Evolutionary conservation across 2,329 filamentous ascomycete genomes (phyloP).

Genomic region (Elsinoe necatrix): DNA sequence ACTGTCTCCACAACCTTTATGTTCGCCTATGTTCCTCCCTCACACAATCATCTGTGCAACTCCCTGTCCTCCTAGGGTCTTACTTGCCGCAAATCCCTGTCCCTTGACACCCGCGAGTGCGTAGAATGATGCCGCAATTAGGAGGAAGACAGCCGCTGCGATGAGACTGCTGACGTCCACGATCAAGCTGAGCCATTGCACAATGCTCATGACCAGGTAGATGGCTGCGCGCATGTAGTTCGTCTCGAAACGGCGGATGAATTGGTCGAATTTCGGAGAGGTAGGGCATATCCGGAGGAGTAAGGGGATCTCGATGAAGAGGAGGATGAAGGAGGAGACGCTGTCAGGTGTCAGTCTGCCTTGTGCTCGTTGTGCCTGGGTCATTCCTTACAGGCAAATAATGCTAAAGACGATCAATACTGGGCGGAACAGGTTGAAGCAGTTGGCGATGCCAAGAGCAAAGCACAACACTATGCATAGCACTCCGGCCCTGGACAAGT

Average conservation of each 20-base stretch:
- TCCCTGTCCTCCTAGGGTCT: constrained; percentile 87
- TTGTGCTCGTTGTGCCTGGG: background rate
- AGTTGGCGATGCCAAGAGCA: constrained; percentile 59
- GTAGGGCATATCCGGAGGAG: constrained; percentile 97
- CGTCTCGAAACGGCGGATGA: constrained; percentile 86
- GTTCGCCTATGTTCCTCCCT: constrained; percentile 19
- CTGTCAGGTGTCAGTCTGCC: constrained; percentile 25
- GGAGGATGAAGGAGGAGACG: constrained; percentile 41
- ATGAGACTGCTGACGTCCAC: constrained; percentile 62
- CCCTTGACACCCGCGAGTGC: constrained; percentile 68
- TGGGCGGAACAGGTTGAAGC: constrained; percentile 48
- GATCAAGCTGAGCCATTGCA: constrained; percentile 78
- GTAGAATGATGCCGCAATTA: constrained; percentile 74
- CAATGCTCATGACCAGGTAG: constrained; percentile 68
- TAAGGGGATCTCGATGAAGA: constrained; percentile 68
- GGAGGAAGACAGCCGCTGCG: constrained; percentile 73
- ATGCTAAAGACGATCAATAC: constrained; percentile 54
- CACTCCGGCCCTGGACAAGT: constrained; percentile 42
- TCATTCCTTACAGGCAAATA: constrained; percentile 37
- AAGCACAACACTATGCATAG: constrained; percentile 57
- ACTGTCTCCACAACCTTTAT: background rate
- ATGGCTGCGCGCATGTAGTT: constrained; percentile 94
- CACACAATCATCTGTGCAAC: constrained; percentile 98
- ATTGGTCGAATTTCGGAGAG: constrained; percentile 74
- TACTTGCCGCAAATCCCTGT: constrained; percentile 83